These are phyloP conservation scores for Agaricus subrufescens DNA, from an alignment of 768 basidiomycete genomes.

Conservation along the genomic window DNA sequence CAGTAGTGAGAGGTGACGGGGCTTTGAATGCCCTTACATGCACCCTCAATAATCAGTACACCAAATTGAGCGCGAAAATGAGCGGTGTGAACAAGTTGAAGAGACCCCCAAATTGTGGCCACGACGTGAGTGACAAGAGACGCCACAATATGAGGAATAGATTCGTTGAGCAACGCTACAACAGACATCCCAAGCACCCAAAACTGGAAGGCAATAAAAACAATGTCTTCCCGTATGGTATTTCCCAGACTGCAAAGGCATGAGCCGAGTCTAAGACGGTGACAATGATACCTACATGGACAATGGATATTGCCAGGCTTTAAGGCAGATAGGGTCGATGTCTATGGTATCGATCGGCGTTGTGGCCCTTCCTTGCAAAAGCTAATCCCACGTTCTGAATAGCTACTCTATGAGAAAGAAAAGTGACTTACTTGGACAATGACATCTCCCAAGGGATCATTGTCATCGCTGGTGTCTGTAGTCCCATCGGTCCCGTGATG, in stretches of 20 bases:
- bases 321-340: slow-evolving; percentile 37
- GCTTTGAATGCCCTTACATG: slow-evolving; percentile 44
- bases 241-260: slow-evolving; percentile 48
- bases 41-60: slow-evolving; percentile 55
- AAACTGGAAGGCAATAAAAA: slow-evolving; percentile 74
- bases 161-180: slow-evolving; percentile 70
- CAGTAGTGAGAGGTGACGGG: slow-evolving; percentile 59
- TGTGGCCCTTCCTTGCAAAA: not conserved
- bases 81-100: slow-evolving; percentile 59
- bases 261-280: not conserved
- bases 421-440: slow-evolving; percentile 5
- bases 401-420: not conserved
- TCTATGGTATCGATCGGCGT: not conserved
- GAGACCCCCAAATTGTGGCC: slow-evolving; percentile 69
- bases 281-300: slow-evolving; percentile 44
- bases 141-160: slow-evolving; percentile 76
- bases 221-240: slow-evolving; percentile 73
- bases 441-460: slow-evolving; percentile 13
- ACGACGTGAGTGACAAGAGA: slow-evolving; percentile 69
- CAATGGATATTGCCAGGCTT: slow-evolving; percentile 66
- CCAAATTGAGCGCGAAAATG: slow-evolving; percentile 53
- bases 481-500: not conserved
- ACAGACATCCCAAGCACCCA: slow-evolving; percentile 80
- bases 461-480: slow-evolving; percentile 14
- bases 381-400: not conserved